A percentile compares a stretch with the other conserved stretches of the same genome.
Evolutionary conservation across 2,329 filamentous ascomycete genomes (phyloP).

Genomic region (Aspergillus sp.): DNA sequence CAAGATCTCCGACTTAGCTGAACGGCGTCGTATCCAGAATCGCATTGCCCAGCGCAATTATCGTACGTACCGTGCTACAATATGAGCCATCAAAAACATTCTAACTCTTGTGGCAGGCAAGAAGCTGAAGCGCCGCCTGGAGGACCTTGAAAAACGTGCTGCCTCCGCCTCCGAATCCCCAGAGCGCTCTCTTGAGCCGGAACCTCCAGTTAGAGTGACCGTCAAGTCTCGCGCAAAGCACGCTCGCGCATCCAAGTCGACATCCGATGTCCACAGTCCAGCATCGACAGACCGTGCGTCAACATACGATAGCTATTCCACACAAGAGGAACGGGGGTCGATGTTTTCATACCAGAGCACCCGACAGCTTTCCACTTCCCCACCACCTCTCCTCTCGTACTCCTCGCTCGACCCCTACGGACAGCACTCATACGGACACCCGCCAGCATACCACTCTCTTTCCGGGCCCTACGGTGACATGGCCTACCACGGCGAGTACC

Average conservation of each 20-base stretch:
- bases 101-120: constrained; percentile 48
- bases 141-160: constrained; percentile 63
- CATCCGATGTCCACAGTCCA: constrained; percentile 23
- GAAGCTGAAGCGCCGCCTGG: constrained; percentile 67
- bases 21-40: constrained; percentile 93
- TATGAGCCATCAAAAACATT: neutral
- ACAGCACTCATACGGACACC: constrained; percentile 33
- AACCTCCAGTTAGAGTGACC: constrained; percentile 28
- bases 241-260: constrained; percentile 27
- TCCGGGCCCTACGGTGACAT: constrained; percentile 33
- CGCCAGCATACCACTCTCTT: constrained; percentile 36
- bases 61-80: constrained; percentile 60
- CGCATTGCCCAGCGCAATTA: constrained; percentile 97
- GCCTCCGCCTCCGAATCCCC: constrained; percentile 62
- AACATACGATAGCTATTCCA: constrained; percentile 34
- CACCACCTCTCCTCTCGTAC: constrained; percentile 56
- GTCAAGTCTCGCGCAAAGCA: constrained; percentile 28
- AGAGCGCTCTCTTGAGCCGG: constrained; percentile 58
- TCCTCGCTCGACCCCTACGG: constrained; percentile 45
- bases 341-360: constrained; percentile 62
- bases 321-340: constrained; percentile 47
- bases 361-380: constrained; percentile 59
- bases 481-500: constrained; percentile 40
- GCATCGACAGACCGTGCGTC: constrained; percentile 32
- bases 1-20: constrained; percentile 95